Evolutionary conservation across 148 eudicot species (phyloP).

Genomic region (Fagopyrum homotropicum): DNA sequence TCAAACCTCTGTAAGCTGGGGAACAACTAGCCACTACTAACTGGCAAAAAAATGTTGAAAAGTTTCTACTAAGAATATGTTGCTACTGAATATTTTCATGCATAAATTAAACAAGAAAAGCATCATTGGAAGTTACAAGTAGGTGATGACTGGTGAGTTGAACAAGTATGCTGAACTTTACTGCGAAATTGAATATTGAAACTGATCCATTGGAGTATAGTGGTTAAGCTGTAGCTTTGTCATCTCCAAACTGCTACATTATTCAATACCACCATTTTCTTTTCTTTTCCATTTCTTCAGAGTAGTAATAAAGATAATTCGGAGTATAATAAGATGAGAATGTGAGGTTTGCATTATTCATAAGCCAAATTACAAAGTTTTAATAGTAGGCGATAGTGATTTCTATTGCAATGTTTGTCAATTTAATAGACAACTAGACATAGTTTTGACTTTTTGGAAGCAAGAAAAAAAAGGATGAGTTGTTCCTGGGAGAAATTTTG

Average conservation of each 20-base stretch:
- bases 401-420: neutral
- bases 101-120: neutral
- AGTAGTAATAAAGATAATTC: neutral
- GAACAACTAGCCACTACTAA: neutral
- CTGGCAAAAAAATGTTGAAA: neutral
- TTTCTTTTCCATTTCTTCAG: neutral
- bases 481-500: neutral
- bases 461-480: neutral
- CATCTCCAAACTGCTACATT: neutral
- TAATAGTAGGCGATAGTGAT: neutral
- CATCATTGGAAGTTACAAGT: neutral
- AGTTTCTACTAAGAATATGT: neutral
- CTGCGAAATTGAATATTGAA: neutral
- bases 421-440: neutral
- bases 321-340: neutral
- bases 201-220: neutral
- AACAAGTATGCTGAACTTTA: neutral
- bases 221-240: neutral
- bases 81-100: neutral
- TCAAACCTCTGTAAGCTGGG: neutral
- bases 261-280: neutral
- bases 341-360: neutral
- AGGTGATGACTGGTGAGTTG: neutral
- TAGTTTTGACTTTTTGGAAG: neutral
- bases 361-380: neutral